A percentile compares a stretch with the other conserved stretches of the same genome.
Conservation (phyloP, 305 asterid species). For the Solanum aculeatissimum region DNA sequence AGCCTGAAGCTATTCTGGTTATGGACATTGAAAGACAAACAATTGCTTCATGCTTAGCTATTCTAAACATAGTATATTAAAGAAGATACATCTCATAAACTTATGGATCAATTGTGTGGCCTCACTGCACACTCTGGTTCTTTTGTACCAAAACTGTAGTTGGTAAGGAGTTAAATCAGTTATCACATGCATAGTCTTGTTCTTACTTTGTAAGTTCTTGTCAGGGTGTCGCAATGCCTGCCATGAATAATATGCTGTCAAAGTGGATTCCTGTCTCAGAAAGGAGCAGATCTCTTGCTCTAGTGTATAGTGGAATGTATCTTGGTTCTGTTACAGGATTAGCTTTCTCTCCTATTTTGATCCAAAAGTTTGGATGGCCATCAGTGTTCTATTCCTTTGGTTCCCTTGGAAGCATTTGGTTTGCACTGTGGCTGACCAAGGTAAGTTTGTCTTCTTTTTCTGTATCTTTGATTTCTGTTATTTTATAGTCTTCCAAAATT, state of each 20-base stretch:
- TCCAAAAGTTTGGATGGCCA: conserved; percentile 90
- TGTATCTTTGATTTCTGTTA: not conserved
- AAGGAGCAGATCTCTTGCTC: conserved; percentile 97
- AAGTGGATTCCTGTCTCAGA: conserved; percentile 97
- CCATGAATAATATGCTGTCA: conserved; percentile 89
- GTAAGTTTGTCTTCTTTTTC: conserved; percentile 35
- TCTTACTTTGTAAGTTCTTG: not conserved
- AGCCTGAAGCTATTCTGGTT: not conserved
- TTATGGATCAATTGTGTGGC: not conserved
- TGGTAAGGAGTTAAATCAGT: not conserved
- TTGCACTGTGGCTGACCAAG: conserved; percentile 85
- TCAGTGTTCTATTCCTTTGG: conserved; percentile 92
- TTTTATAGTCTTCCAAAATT: not conserved
- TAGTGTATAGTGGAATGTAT: conserved; percentile 98
- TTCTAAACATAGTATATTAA: not conserved
- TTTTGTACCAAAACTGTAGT: not conserved
- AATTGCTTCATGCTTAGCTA: not conserved
- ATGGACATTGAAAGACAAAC: not conserved
- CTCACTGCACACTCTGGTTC: not conserved
- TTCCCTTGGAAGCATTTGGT: conserved; percentile 88
- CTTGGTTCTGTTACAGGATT: conserved; percentile 95
- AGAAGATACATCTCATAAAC: not conserved
- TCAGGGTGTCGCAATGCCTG: conserved; percentile 99
- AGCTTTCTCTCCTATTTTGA: conserved; percentile 70
- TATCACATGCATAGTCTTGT: not conserved